Evolutionary conservation across 306 rosid species (phyloP).

Genomic region (Quercus cerris): DNA sequence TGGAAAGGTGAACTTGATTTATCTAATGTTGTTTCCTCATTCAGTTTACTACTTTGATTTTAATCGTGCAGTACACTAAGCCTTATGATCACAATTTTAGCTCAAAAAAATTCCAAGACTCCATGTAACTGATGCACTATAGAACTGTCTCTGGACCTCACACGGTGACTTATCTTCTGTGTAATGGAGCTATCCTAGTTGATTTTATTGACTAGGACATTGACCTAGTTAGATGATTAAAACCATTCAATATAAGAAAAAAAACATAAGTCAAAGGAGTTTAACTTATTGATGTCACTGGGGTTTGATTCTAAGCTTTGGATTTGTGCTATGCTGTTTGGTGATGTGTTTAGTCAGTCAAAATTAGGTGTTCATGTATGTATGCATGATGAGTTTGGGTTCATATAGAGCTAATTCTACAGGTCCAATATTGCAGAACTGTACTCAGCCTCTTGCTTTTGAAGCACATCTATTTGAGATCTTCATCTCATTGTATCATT

Average conservation of each 20-base stretch:
- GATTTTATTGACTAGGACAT: background rate
- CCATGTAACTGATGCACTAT: background rate
- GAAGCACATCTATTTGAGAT: background rate
- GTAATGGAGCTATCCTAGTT: background rate
- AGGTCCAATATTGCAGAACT: background rate
- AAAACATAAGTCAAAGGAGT: background rate
- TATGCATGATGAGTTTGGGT: background rate
- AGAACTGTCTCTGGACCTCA: background rate
- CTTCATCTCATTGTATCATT: background rate
- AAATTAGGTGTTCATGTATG: background rate
- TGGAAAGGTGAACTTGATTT: constrained; percentile 70
- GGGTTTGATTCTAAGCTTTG: background rate
- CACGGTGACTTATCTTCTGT: background rate
- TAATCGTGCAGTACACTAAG: background rate
- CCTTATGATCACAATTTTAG: background rate
- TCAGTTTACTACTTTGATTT: background rate
- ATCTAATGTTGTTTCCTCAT: background rate
- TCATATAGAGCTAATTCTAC: background rate
- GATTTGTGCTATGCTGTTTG: background rate
- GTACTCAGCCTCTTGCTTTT: background rate
- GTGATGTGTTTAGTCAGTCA: background rate
- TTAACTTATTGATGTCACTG: background rate
- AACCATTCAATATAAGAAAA: background rate
- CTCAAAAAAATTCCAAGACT: background rate
- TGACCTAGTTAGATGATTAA: background rate